Base-by-base conservation (phyloP, 139 green algal genomes). In the Coelastrella sp. region DNA sequence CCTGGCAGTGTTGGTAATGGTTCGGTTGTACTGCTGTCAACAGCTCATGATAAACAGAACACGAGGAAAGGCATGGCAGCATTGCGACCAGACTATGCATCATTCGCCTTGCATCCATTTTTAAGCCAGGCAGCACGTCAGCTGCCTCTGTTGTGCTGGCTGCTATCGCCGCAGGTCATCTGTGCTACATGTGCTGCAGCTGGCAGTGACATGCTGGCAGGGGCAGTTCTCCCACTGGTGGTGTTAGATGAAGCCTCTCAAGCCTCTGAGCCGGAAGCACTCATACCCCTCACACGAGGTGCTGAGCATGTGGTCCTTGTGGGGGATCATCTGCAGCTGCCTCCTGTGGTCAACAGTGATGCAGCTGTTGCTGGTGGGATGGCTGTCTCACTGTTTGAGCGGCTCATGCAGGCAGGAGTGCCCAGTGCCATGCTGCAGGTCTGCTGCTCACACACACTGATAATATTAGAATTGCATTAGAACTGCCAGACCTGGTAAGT, bases 301-400 rank as follows among this genome's bases (percentile, higher is more conserved):
- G 89, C 88, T 10, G 27, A 97, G 92, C 94, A 91, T 20, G 93
- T 96, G 4, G 93, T 99, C 12, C 93, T 99, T 86, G 97, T 98
- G 24, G 97, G 97, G 6, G 97, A 99, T 91, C 96, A 96, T 8
- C 83, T 93, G 89, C 97, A 99, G 94, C 95, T 99, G 78, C 96
- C 97, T 0, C 97, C 97, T 7, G 99, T 97, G 10, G 93, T 98
- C 6, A 85, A 94, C 4, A 97, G 93, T 15, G 61, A 85, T 7
- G 78, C 92, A 15, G 97, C 96, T 9, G 83, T 88, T 49, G 75
- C 58, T 14, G 90, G 92, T 17, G 92, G 93, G 1, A 93, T 97
- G 72, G 80, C 59, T 17, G 90, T 92, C 63, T 93, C 91, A 56
- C 91, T 96, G 73, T 97, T 97, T 78, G 91, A 95, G 89, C 87